Percentiles rank a stretch among this genome's conserved stretches.
phyloP scores from a whole-genome alignment of 768 basidiomycete genomes.

The Podaxis pistillaris region DNA sequence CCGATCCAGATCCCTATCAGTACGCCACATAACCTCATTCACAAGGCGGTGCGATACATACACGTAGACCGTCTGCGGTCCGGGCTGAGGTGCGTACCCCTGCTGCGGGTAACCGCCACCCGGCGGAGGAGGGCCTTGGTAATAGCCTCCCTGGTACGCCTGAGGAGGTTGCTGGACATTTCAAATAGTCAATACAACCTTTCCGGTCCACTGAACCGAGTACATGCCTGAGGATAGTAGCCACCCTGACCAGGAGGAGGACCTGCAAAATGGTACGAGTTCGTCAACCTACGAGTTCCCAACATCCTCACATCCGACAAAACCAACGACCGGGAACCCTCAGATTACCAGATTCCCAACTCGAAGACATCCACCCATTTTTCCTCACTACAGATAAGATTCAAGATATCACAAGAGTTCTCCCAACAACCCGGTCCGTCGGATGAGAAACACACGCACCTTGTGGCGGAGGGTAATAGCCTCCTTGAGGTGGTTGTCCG shows the following conservation, averaged over 20 bases:
- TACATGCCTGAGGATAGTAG: slow-evolving; percentile 58
- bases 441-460: slow-evolving; percentile 21
- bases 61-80: slow-evolving; percentile 83
- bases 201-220: background rate
- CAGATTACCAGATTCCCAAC: background rate
- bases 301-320: background rate
- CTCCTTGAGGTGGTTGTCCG: slow-evolving; percentile 50
- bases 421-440: background rate
- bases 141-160: slow-evolving; percentile 55
- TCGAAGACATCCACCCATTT: background rate
- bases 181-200: background rate
- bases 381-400: background rate
- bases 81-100: slow-evolving; percentile 49
- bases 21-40: background rate
- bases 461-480: slow-evolving; percentile 39
- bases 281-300: background rate
- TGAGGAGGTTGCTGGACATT: slow-evolving; percentile 62
- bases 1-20: slow-evolving; percentile 3
- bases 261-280: slow-evolving; percentile 27
- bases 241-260: slow-evolving; percentile 64
- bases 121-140: slow-evolving; percentile 37
- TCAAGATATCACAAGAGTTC: background rate
- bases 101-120: slow-evolving; percentile 44
- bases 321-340: background rate
- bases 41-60: slow-evolving; percentile 33